phyloP scores from a whole-genome alignment of 345 rosid genomes.

The Camelina hispida region DNA sequence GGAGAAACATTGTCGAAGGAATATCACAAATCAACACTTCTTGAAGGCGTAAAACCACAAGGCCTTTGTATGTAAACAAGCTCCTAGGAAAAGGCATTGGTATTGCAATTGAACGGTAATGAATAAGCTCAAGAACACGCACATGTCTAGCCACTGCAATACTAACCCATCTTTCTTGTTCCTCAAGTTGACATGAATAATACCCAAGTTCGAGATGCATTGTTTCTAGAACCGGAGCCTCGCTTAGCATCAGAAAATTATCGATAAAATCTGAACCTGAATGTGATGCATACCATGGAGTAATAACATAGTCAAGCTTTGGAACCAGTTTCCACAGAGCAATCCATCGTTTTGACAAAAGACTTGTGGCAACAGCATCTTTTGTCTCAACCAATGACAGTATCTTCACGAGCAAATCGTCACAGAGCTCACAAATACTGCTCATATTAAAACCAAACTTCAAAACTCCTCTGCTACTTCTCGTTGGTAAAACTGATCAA shows the following conservation, averaged over 20 bases:
- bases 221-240: slow-evolving; percentile 22
- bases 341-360: slow-evolving; percentile 18
- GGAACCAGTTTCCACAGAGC: slow-evolving; percentile 20
- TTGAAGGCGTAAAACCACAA: slow-evolving; percentile 17
- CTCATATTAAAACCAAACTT: too few relatives aligned
- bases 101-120: not conserved
- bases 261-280: not conserved
- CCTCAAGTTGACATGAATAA: not conserved
- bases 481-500: too few relatives aligned
- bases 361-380: not conserved
- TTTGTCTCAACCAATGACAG: slow-evolving; percentile 7
- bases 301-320: slow-evolving; percentile 6
- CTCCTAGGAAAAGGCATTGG: not conserved
- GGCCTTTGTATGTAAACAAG: slow-evolving; percentile 5
- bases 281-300: not conserved
- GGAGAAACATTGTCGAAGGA: slow-evolving; percentile 9
- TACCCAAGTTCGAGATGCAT: not conserved
- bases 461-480: not conserved
- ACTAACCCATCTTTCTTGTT: slow-evolving; percentile 24
- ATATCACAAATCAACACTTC: not conserved
- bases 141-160: slow-evolving; percentile 5
- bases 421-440: slow-evolving; percentile 19
- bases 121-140: slow-evolving; percentile 3
- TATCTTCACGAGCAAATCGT: slow-evolving; percentile 23
- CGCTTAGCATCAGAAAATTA: not conserved